These are phyloP conservation scores for Rhodotorula kratochvilovae DNA, from an alignment of 768 basidiomycete genomes.

Conservation along the genomic window DNA sequence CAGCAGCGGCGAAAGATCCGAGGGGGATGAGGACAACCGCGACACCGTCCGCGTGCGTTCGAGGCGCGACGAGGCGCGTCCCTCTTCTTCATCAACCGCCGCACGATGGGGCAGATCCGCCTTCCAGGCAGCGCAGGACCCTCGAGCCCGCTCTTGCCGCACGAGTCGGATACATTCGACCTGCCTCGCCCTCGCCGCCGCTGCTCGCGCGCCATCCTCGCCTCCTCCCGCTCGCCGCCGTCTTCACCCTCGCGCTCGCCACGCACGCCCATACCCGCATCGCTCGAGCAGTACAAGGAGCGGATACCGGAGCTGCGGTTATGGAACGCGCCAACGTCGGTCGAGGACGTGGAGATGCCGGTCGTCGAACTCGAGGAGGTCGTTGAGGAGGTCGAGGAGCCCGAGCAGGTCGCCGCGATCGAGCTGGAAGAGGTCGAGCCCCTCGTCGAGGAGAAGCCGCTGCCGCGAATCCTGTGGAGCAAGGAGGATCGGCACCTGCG, in stretches of 20 bases:
- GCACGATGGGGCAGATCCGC: not conserved
- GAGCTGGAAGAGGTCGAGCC: not conserved
- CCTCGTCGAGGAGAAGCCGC: not conserved
- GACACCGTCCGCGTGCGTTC: too few relatives aligned
- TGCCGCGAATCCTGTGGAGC: conserved; percentile 5
- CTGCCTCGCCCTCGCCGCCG: not conserved
- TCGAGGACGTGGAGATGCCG: not conserved
- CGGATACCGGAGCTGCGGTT: not conserved
- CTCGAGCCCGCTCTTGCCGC: not conserved
- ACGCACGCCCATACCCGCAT: not conserved
- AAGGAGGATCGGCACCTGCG: conserved; percentile 17
- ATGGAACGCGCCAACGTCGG: not conserved
- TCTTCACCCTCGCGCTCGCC: not conserved
- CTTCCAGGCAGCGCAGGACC: not conserved
- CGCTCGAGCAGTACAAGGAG: not conserved
- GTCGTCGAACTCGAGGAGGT: not conserved
- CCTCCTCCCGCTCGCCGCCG: not conserved
- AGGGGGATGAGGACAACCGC: too few relatives aligned
- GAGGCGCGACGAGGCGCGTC: not conserved
- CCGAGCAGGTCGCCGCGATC: too few relatives aligned
- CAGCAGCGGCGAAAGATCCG: too few relatives aligned
- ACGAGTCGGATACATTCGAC: not conserved
- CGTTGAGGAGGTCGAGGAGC: not conserved
- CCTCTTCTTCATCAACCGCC: not conserved
- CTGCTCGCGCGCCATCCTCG: not conserved